Evolutionary conservation across 2,329 filamentous ascomycete species (phyloP), one percentile per base, ranked within the genome.

Genomic region (Apiospora rasikravindrae): DNA sequence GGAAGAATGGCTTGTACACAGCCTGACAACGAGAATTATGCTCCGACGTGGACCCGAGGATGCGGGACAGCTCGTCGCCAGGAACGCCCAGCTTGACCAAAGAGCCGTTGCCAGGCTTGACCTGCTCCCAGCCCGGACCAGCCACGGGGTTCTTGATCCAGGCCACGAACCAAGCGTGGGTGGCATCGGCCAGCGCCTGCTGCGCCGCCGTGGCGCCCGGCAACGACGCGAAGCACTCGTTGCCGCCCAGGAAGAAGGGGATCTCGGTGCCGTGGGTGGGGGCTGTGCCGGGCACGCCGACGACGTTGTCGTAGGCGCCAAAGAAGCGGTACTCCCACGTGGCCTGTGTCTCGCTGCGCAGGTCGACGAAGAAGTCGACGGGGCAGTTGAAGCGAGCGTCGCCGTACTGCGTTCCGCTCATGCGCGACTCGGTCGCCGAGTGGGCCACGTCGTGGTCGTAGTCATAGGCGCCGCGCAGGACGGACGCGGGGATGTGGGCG

Each of bases 361-460:
- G 53, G 71, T 85, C 82, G 40, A 82, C 73, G 14, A 85, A 76
- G 49, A 81, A 83, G 74, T 83, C 82, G 2, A 82, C 78, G 0
- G 82, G 76, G 73, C 84, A 86, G 75, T 84, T 82, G 78, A 86
- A 86, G 14, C 84, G 83, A 4, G 83, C 84, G 24, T 86, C 84
- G 40, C 84, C 85, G 47, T 83, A 83, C 76, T 85, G 84, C 0
- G 78, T 77, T 22, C 84, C 85, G 72, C 83, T 84, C 73, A 82
- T 81, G 14, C 81, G 79, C 3, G 84, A 81, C 24, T 82, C 82
- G 64, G 76, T 80, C 24, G 77, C 75, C 24, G 74, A 85, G 71
- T 84, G 81, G 1, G 80, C 76, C 2, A 76, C 73, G 26, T 81
- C 79, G 75, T 84, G 33, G 33, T 37, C 33, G 33, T 37, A 37